Evolutionary conservation across 1,139 yeast species (phyloP).

Genomic region (Pneumocystis jirovecii): DNA sequence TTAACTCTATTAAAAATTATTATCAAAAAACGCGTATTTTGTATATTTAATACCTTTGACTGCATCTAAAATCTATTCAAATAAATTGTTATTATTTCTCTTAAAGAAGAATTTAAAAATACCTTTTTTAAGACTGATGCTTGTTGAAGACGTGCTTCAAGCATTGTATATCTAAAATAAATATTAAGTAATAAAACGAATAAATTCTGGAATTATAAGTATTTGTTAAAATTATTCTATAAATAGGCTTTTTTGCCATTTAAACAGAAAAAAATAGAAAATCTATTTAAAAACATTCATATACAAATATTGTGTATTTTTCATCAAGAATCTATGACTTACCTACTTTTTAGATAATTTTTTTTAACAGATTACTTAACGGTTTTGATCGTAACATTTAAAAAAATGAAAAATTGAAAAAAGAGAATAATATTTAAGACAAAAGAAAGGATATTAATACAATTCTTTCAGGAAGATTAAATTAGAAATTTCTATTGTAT

Average conservation of each 20-base stretch:
- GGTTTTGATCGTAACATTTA: conserved; percentile 13
- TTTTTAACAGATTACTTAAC: conserved; percentile 9
- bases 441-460: not conserved
- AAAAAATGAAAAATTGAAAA: too few relatives aligned
- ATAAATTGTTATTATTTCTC: conserved; percentile 6
- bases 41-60: not conserved
- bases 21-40: conserved; percentile 26
- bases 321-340: not conserved
- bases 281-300: not conserved
- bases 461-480: too few relatives aligned
- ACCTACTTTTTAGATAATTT: conserved; percentile 1
- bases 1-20: conserved; percentile 88
- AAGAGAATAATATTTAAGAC: not conserved
- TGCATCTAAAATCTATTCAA: conserved; percentile 10
- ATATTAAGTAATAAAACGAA: not conserved
- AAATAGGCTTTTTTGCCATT: not conserved
- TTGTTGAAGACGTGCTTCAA: conserved; percentile 93
- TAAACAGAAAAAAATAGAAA: not conserved
- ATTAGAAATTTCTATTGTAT: not conserved
- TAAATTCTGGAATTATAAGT: not conserved
- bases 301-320: not conserved
- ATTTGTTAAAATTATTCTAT: not conserved
- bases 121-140: conserved; percentile 79
- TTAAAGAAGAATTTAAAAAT: conserved; percentile 14
- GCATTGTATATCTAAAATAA: conserved; percentile 34